A percentile compares a stretch with the other conserved stretches of the same genome.
These are phyloP conservation scores for Citrus inodora DNA, from an alignment of 345 rosid genomes.

Conservation along the genomic window DNA sequence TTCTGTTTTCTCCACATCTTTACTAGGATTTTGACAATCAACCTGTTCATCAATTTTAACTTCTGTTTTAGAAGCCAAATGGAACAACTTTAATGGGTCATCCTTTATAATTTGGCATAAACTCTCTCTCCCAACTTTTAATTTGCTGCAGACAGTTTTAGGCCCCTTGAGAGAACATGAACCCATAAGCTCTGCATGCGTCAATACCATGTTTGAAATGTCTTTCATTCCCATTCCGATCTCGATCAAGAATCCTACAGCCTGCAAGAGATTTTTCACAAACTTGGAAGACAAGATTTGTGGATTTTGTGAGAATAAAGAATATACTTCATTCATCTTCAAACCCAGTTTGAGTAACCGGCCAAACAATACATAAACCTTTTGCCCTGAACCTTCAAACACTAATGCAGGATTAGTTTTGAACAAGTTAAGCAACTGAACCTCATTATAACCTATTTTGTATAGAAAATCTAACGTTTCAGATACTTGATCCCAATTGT, in stretches of 20 bases:
- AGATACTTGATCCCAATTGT: conserved; percentile 57
- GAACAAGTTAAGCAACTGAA: conserved; percentile 43
- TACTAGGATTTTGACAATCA: conserved; percentile 27
- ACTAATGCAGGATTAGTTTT: conserved; percentile 47
- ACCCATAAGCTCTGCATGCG: conserved; percentile 43
- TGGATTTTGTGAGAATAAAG: conserved; percentile 48
- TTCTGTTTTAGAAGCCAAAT: conserved; percentile 41
- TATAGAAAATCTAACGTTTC: conserved; percentile 63
- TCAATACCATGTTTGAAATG: conserved; percentile 33
- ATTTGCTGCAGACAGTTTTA: conserved; percentile 39
- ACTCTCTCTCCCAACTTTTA: conserved; percentile 37
- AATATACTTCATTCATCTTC: conserved; percentile 36
- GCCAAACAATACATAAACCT: conserved; percentile 55
- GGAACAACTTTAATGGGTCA: conserved; percentile 61
- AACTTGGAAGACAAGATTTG: conserved; percentile 46
- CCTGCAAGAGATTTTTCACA: conserved; percentile 41
- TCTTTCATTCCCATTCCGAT: conserved; percentile 54
- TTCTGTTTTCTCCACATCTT: conserved; percentile 43
- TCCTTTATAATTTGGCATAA: conserved; percentile 48
- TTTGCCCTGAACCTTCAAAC: conserved; percentile 65
- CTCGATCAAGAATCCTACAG: conserved; percentile 47
- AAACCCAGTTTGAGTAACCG: conserved; percentile 61
- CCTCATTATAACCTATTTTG: conserved; percentile 50
- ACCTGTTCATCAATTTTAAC: conserved; percentile 23
- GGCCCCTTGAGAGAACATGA: conserved; percentile 53